phyloP scores from a whole-genome alignment of 2,329 filamentous ascomycete genomes.

The Zarea fungicola region DNA sequence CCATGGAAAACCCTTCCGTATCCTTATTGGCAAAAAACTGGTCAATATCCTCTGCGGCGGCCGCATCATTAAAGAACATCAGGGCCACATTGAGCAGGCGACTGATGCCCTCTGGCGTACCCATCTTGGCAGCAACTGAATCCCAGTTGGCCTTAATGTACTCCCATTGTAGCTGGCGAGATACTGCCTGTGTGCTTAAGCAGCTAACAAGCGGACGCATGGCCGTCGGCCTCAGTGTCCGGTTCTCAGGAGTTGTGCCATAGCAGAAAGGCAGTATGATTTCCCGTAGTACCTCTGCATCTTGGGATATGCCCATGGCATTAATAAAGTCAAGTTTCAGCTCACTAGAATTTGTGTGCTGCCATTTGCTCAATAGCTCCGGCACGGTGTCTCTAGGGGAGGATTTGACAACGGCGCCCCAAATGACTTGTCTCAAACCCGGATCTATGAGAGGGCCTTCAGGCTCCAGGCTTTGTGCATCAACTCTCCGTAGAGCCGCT shows the following conservation, averaged over 20 bases:
- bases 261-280: slow-evolving; percentile 75
- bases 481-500: not conserved
- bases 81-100: slow-evolving; percentile 76
- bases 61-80: slow-evolving; percentile 68
- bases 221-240: slow-evolving; percentile 74
- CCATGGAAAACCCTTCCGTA: slow-evolving; percentile 78
- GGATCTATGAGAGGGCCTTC: not conserved
- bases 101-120: slow-evolving; percentile 81
- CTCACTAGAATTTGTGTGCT: not conserved
- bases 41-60: slow-evolving; percentile 69
- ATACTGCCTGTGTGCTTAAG: slow-evolving; percentile 66
- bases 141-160: slow-evolving; percentile 83
- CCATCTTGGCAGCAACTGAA: slow-evolving; percentile 64
- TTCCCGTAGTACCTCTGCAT: slow-evolving; percentile 55
- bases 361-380: not conserved
- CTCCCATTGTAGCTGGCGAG: slow-evolving; percentile 71
- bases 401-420: not conserved
- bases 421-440: not conserved
- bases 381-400: not conserved
- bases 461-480: not conserved
- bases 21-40: slow-evolving; percentile 84
- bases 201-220: slow-evolving; percentile 74
- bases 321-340: not conserved
- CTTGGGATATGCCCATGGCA: slow-evolving; percentile 1
- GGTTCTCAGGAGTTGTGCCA: slow-evolving; percentile 50